Evolutionary conservation across 2,329 filamentous ascomycete species (phyloP).

Genomic region (Pezicula radicicola): DNA sequence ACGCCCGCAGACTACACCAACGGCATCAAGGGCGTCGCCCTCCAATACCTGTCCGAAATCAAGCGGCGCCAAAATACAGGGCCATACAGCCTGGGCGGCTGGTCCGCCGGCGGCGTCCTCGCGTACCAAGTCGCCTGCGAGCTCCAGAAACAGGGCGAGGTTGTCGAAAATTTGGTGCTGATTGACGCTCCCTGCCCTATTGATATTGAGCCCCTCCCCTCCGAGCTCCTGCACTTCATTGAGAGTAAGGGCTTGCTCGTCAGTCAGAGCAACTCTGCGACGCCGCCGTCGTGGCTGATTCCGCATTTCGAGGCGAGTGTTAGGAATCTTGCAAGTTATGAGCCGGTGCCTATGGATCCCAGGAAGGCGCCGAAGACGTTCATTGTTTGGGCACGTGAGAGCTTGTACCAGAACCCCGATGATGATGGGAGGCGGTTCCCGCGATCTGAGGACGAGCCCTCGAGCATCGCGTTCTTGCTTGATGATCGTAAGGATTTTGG

Average conservation of each 20-base stretch:
- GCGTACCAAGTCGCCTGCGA: conserved; percentile 65
- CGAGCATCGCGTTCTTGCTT: conserved; percentile 61
- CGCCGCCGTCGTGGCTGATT: too few species aligned
- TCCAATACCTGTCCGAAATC: conserved; percentile 42
- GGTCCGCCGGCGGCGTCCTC: conserved; percentile 75
- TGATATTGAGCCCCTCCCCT: conserved; percentile 65
- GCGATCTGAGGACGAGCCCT: conserved; percentile 40
- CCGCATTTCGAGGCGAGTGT: too few species aligned
- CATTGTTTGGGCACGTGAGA: too few species aligned
- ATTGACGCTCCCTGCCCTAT: conserved; percentile 66
- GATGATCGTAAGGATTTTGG: conserved; percentile 70
- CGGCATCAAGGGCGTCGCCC: too few species aligned
- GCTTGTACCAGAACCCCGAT: too few species aligned
- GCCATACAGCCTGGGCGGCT: conserved; percentile 67
- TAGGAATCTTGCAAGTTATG: too few species aligned
- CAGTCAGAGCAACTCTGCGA: too few species aligned
- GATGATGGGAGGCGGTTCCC: too few species aligned
- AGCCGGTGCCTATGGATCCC: too few species aligned
- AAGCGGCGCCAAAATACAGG: conserved; percentile 67
- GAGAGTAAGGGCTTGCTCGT: too few species aligned
- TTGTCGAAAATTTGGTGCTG: conserved; percentile 58
- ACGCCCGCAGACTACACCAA: conserved; percentile 36
- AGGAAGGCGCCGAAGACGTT: too few species aligned
- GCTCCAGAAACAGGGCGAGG: conserved; percentile 53
- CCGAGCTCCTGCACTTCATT: conserved; percentile 14